Conservation (phyloP, 2,329 filamentous ascomycete species). For the Aspergillus sp. region DNA sequence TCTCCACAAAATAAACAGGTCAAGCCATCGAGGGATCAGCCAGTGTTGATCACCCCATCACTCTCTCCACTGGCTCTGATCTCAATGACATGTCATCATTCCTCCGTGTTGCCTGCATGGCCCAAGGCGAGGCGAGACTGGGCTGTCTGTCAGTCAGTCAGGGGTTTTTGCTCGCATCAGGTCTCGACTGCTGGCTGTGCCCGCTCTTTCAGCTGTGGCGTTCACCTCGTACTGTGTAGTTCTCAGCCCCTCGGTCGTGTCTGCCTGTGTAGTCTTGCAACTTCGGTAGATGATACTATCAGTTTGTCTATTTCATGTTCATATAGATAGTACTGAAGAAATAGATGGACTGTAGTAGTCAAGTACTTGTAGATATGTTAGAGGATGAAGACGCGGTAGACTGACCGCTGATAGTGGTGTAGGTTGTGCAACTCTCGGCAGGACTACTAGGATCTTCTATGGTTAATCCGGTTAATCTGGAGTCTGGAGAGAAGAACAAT, state of each 20-base stretch:
- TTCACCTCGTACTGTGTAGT: neutral
- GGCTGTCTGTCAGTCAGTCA: neutral
- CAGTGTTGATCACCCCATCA: constrained; percentile 6
- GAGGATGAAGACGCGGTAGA: too few relatives aligned
- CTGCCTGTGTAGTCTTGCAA: too few relatives aligned
- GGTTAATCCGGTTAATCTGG: too few relatives aligned
- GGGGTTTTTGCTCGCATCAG: neutral
- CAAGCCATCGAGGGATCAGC: constrained; percentile 1
- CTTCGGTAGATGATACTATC: too few relatives aligned
- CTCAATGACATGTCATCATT: constrained; percentile 8
- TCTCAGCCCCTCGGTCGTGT: neutral
- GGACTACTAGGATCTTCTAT: too few relatives aligned
- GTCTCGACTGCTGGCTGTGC: neutral
- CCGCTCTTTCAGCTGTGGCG: neutral
- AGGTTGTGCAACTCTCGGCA: too few relatives aligned
- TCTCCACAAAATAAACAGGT: neutral
- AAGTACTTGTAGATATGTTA: too few relatives aligned
- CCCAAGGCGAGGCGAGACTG: neutral
- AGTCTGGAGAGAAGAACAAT: too few relatives aligned
- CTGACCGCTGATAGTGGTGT: too few relatives aligned
- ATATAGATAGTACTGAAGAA: too few relatives aligned
- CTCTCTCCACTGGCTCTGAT: neutral
- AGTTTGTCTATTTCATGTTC: too few relatives aligned
- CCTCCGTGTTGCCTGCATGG: constrained; percentile 4
- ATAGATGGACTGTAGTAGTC: too few relatives aligned